Evolutionary conservation across 768 basidiomycete species (phyloP).

Genomic region (Mycena rebaudengoi): DNA sequence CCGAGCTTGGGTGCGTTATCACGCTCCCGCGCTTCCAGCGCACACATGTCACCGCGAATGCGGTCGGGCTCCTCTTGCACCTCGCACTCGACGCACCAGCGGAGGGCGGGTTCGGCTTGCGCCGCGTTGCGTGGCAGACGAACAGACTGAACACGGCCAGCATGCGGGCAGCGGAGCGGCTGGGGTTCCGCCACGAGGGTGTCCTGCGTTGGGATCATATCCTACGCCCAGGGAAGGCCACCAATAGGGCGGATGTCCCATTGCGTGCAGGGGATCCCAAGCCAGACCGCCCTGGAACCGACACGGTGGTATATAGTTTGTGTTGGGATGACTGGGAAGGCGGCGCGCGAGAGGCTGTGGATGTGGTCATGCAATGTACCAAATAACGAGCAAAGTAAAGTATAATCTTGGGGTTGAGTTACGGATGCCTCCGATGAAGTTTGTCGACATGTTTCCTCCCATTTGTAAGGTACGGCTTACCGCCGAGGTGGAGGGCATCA

Average conservation of each 20-base stretch:
- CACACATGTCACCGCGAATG: slow-evolving; percentile 69
- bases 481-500: too few relatives aligned
- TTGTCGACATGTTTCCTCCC: too few relatives aligned
- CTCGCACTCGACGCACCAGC: slow-evolving; percentile 53
- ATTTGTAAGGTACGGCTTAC: too few relatives aligned
- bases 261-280: slow-evolving; percentile 41
- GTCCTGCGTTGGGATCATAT: slow-evolving; percentile 63
- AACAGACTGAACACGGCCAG: slow-evolving; percentile 58
- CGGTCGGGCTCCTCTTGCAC: slow-evolving; percentile 58
- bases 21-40: slow-evolving; percentile 67
- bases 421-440: too few relatives aligned
- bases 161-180: slow-evolving; percentile 57
- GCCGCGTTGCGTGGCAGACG: slow-evolving; percentile 71
- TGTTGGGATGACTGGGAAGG: slow-evolving; percentile 62
- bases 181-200: slow-evolving; percentile 69
- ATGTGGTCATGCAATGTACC: slow-evolving; percentile 33
- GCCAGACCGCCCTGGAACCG: slow-evolving; percentile 35
- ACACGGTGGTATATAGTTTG: slow-evolving; percentile 48
- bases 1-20: slow-evolving; percentile 65
- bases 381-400: too few relatives aligned
- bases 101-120: slow-evolving; percentile 58
- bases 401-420: too few relatives aligned
- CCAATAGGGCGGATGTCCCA: slow-evolving; percentile 42
- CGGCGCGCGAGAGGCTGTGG: slow-evolving; percentile 41
- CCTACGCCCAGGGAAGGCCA: slow-evolving; percentile 48